Evolutionary conservation across 805 yeast species (phyloP).

Genomic region (Candida montana): DNA sequence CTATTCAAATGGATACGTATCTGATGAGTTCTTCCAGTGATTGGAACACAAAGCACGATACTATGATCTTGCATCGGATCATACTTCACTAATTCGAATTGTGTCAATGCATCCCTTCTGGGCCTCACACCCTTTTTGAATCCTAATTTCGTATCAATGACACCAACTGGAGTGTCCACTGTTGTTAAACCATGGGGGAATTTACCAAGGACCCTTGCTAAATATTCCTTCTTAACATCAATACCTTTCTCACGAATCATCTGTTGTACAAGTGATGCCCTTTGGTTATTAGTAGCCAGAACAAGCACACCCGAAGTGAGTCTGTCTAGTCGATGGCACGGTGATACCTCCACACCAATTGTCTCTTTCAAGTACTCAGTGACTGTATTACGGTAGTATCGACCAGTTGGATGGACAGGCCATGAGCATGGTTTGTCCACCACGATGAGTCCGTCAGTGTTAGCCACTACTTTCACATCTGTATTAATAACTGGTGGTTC

Average conservation of each 20-base stretch:
- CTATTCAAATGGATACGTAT: constrained; percentile 88
- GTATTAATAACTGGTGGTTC: constrained; percentile 48
- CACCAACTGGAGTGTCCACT: constrained; percentile 62
- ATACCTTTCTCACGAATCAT: constrained; percentile 61
- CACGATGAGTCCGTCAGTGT: constrained; percentile 57
- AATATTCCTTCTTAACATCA: constrained; percentile 67
- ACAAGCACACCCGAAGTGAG: constrained; percentile 93
- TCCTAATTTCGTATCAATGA: constrained; percentile 70
- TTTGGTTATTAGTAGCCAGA: constrained; percentile 11
- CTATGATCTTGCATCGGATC: constrained; percentile 12
- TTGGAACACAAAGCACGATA: constrained; percentile 77
- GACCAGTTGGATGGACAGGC: constrained; percentile 95
- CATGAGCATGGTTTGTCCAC: constrained; percentile 92
- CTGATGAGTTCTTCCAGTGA: constrained; percentile 94
- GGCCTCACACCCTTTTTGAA: constrained; percentile 40
- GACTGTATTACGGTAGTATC: constrained; percentile 70
- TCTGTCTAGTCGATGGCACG: constrained; percentile 86
- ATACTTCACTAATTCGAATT: constrained; percentile 29
- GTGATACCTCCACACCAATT: constrained; percentile 19
- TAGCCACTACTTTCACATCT: constrained; percentile 41
- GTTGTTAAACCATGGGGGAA: constrained; percentile 49
- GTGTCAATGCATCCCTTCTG: constrained; percentile 64
- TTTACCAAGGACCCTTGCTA: constrained; percentile 83
- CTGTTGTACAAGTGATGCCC: constrained; percentile 45
- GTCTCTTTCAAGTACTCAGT: constrained; percentile 74